A percentile compares a stretch with the other conserved stretches of the same genome.
phyloP scores from a whole-genome alignment of 1,284 basidiomycete genomes.

The Fomitopsis palustris region DNA sequence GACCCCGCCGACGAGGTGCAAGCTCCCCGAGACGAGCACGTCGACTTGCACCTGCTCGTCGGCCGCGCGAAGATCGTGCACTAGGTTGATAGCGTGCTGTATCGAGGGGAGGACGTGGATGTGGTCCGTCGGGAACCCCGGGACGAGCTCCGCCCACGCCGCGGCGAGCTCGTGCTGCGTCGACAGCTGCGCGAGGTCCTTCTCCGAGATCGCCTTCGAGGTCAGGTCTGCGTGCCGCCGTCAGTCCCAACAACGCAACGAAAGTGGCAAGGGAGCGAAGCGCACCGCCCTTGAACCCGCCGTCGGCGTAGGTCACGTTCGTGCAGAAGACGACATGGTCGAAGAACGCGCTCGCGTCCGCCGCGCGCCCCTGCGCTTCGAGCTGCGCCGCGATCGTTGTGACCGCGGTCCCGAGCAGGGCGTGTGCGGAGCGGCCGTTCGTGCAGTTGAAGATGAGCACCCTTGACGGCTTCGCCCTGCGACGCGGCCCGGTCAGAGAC shows the following conservation, averaged over 20 bases:
- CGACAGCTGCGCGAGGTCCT: constrained; percentile 64
- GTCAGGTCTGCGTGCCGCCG: constrained; percentile 60
- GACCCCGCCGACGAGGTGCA: constrained; percentile 93
- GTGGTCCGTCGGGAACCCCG: constrained; percentile 53
- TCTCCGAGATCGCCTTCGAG: constrained; percentile 59
- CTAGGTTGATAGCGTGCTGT: constrained; percentile 77
- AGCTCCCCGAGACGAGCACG: constrained; percentile 87
- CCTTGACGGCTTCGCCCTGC: constrained; percentile 34
- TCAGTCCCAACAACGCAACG: constrained; percentile 6
- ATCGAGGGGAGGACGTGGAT: constrained; percentile 86
- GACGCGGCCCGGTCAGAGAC: background rate
- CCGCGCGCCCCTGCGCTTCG: constrained; percentile 33
- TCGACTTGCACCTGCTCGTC: constrained; percentile 37
- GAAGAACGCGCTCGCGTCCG: constrained; percentile 56
- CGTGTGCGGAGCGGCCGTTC: constrained; percentile 77
- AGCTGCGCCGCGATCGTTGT: constrained; percentile 45
- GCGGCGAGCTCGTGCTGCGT: constrained; percentile 75
- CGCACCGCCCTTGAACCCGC: constrained; percentile 87
- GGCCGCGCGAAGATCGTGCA: constrained; percentile 39
- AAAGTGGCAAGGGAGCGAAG: constrained; percentile 3
- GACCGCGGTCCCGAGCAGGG: constrained; percentile 67
- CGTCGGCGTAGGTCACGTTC: constrained; percentile 91
- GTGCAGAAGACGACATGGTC: constrained; percentile 91
- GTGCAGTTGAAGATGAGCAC: constrained; percentile 97
- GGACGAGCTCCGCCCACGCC: constrained; percentile 69